Evolutionary conservation across 2,329 filamentous ascomycete species (phyloP).

Genomic region (Xylariomycetidae sp.): DNA sequence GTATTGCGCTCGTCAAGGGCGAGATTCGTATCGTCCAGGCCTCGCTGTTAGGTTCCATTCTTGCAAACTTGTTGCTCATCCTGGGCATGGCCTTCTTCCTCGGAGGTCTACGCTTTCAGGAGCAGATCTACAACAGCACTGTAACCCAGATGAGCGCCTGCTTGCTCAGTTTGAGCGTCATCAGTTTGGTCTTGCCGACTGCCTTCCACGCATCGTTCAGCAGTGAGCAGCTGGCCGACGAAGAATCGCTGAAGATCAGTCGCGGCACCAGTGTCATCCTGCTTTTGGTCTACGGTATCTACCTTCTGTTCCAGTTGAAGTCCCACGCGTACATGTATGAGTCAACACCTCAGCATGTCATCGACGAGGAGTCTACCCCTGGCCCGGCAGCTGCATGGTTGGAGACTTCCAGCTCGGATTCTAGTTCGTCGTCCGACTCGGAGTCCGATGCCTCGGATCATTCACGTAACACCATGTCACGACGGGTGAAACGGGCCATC

Average conservation of each 20-base stretch:
- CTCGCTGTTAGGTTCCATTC: constrained; percentile 80
- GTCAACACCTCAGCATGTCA: constrained; percentile 85
- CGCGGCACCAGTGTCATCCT: constrained; percentile 85
- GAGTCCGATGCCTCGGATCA: constrained; percentile 65
- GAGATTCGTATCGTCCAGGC: constrained; percentile 91
- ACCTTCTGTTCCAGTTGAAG: constrained; percentile 85
- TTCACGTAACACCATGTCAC: constrained; percentile 59
- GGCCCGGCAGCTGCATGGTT: constrained; percentile 79
- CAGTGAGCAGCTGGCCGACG: constrained; percentile 55
- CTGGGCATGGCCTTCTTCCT: constrained; percentile 88
- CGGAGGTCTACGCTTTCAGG: constrained; percentile 78
- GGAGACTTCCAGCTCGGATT: constrained; percentile 59
- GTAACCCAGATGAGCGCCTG: constrained; percentile 96
- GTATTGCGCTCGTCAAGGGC: constrained; percentile 71
- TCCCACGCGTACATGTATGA: constrained; percentile 89
- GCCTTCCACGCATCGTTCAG: constrained; percentile 88
- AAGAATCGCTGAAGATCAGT: constrained; percentile 73
- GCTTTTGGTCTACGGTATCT: constrained; percentile 74
- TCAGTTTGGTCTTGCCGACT: constrained; percentile 82
- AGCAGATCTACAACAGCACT: constrained; percentile 93
- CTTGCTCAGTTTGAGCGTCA: constrained; percentile 82
- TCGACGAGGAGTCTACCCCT: constrained; percentile 84
- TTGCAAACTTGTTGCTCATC: constrained; percentile 83
- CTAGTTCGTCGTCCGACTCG: constrained; percentile 51
- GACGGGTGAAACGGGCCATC: constrained; percentile 70